Conservation (phyloP, 768 basidiomycete genomes). For the Pleurotus pulmonarius region DNA sequence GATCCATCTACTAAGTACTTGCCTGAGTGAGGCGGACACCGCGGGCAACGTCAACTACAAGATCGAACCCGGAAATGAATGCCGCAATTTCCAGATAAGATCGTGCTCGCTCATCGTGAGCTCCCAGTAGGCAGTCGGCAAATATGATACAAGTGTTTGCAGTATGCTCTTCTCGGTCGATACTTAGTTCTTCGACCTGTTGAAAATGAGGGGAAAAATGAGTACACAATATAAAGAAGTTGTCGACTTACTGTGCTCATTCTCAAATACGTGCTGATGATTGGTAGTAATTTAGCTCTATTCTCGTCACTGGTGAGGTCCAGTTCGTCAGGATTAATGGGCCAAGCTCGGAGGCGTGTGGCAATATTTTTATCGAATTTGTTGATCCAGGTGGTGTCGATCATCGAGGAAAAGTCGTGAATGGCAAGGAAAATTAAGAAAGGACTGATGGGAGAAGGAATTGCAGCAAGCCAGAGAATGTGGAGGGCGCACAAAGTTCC, state of each 20-base stretch:
- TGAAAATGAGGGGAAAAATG: background rate
- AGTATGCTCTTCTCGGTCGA: background rate
- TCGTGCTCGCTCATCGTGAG: background rate
- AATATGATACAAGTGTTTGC: background rate
- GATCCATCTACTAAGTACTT: background rate
- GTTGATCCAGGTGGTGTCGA: background rate
- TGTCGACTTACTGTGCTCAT: too few species aligned
- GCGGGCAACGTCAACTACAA: background rate
- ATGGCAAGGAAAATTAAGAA: background rate
- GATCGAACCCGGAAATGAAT: background rate
- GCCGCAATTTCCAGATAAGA: background rate
- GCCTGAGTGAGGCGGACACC: background rate
- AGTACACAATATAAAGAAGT: background rate
- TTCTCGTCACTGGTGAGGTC: background rate
- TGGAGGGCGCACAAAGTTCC: background rate
- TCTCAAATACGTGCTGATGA: too few species aligned
- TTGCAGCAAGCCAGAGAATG: background rate
- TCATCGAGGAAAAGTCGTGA: background rate
- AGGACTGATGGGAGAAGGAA: background rate
- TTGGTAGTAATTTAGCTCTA: too few species aligned
- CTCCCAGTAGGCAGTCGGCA: background rate
- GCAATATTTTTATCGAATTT: background rate
- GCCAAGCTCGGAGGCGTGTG: background rate
- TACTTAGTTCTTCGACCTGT: background rate
- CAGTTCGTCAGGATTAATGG: background rate